Percentiles rank a stretch among this genome's conserved stretches.
Conservation (phyloP, 306 rosid species). For the Castanospermum australe region DNA sequence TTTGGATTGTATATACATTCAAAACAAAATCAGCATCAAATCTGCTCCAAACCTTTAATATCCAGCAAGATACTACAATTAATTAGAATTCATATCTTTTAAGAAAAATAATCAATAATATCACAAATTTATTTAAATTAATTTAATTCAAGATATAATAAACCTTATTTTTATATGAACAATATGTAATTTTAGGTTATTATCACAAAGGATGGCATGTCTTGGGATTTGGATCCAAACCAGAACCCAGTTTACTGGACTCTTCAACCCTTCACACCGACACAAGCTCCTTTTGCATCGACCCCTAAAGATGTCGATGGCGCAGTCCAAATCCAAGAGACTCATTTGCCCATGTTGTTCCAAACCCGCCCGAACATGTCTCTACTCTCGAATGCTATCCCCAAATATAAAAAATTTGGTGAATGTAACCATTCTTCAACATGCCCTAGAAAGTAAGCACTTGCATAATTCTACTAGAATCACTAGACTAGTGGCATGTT, state of each 20-base stretch:
- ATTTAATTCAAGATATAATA: too few species aligned
- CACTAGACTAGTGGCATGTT: too few species aligned
- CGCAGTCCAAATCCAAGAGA: conserved; percentile 39
- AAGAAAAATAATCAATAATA: too few species aligned
- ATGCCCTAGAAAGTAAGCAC: conserved; percentile 54
- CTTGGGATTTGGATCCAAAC: background rate
- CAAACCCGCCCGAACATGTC: conserved; percentile 55
- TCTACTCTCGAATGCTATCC: conserved; percentile 45
- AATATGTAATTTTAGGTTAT: too few species aligned
- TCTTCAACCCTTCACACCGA: background rate
- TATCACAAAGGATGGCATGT: conserved; percentile 12
- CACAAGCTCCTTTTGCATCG: background rate
- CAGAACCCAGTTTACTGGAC: background rate
- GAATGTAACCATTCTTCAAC: conserved; percentile 57
- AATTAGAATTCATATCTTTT: too few species aligned
- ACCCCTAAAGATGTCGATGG: conserved; percentile 38
- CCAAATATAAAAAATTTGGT: conserved; percentile 47
- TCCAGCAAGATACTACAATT: too few species aligned
- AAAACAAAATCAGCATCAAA: too few species aligned
- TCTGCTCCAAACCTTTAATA: too few species aligned
- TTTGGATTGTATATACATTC: too few species aligned
- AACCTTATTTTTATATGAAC: too few species aligned
- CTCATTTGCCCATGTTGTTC: conserved; percentile 52
- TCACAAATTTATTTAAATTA: too few species aligned
- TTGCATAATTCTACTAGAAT: conserved; percentile 64